These are phyloP conservation scores for Kregervanrija fluxuum DNA, from an alignment of 805 yeast species.

Conservation along the genomic window DNA sequence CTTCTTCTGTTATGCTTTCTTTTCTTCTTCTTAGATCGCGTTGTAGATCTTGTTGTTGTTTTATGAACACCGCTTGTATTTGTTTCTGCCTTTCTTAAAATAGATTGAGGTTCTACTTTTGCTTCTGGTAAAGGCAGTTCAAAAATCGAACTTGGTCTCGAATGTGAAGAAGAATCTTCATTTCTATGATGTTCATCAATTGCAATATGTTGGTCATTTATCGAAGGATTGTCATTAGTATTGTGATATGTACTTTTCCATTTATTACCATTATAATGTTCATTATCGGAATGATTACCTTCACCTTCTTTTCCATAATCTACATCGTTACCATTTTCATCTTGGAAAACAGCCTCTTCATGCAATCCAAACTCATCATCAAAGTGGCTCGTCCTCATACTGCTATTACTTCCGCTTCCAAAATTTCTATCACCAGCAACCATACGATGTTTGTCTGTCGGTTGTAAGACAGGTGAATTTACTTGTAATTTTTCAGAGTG, in stretches of 20 bases:
- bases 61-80: background rate
- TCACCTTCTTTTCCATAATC: constrained; percentile 2
- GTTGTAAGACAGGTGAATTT: constrained; percentile 3
- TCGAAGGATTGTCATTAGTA: background rate
- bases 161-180: constrained; percentile 2
- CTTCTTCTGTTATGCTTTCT: constrained; percentile 7
- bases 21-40: background rate
- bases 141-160: background rate
- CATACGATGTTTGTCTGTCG: constrained; percentile 7
- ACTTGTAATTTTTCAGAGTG: too few species aligned
- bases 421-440: constrained; percentile 5
- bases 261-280: background rate
- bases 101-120: constrained; percentile 2
- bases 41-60: background rate
- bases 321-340: background rate
- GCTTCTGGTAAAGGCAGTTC: too few species aligned
- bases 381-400: background rate
- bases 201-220: background rate
- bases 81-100: background rate
- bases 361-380: constrained; percentile 3
- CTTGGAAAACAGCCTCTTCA: background rate
- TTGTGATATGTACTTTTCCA: background rate
- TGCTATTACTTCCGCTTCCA: background rate
- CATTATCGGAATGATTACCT: background rate
- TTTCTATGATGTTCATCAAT: constrained; percentile 1